These are phyloP conservation scores for Scedosporium boydii DNA, from an alignment of 2,329 filamentous ascomycete species.

Conservation along the genomic window DNA sequence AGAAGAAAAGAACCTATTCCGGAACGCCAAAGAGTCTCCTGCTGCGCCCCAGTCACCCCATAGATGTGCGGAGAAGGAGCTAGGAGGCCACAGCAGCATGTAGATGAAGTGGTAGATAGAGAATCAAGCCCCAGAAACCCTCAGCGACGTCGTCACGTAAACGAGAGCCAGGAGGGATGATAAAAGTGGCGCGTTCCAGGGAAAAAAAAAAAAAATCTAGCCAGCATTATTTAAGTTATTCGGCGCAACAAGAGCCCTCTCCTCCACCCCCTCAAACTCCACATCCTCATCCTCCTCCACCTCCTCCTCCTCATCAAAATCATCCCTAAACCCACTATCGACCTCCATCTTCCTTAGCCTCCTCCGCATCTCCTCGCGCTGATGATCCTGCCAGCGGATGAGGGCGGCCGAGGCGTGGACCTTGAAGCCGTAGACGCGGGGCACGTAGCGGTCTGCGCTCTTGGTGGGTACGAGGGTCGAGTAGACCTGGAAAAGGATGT, in stretches of 20 bases:
- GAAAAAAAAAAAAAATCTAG: not conserved
- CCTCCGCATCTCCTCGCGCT: constrained; percentile 73
- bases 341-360: constrained; percentile 63
- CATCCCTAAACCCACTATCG: constrained; percentile 71
- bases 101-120: no score
- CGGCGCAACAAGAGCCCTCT: not conserved
- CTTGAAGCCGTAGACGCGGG: constrained; percentile 88
- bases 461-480: constrained; percentile 82
- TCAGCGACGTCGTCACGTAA: not conserved
- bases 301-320: constrained; percentile 47
- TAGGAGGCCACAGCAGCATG: no score
- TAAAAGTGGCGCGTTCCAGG: not conserved
- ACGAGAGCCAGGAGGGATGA: not conserved
- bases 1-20: not conserved
- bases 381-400: constrained; percentile 79
- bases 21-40: no score
- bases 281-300: constrained; percentile 51
- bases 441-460: constrained; percentile 76
- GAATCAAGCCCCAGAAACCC: no score
- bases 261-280: constrained; percentile 2
- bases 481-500: constrained; percentile 98
- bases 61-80: no score
- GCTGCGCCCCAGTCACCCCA: no score
- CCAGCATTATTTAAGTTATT: not conserved
- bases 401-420: constrained; percentile 85